Conservation (phyloP, 75 land plant genomes). For the Pseudotsuga menziesii region DNA sequence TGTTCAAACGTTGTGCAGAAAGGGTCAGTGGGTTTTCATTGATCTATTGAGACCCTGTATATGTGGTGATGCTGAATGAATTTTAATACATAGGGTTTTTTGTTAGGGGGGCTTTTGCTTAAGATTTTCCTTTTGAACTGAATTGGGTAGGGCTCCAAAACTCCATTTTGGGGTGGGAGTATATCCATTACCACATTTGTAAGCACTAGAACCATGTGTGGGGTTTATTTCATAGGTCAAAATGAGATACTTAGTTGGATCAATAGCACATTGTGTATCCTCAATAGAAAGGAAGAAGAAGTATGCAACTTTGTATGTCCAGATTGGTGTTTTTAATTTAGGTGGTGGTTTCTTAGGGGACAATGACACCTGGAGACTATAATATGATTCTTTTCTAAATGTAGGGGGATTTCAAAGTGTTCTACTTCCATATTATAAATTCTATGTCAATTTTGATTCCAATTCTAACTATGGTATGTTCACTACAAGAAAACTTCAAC, state of each 20-base stretch:
- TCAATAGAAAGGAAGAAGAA: slow-evolving; percentile 23
- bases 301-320: background rate
- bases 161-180: no score
- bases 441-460: slow-evolving; percentile 40
- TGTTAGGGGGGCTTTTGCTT: no score
- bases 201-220: slow-evolving; percentile 28
- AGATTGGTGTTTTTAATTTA: no score
- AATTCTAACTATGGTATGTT: slow-evolving; percentile 34
- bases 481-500: slow-evolving; percentile 31
- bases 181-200: background rate
- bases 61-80: no score
- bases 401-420: slow-evolving; percentile 87
- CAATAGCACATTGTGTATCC: slow-evolving; percentile 22
- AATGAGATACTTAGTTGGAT: slow-evolving; percentile 28
- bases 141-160: no score
- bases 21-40: no score
- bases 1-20: no score
- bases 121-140: no score
- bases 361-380: background rate
- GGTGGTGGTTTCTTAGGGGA: no score
- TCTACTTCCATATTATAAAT: slow-evolving; percentile 90
- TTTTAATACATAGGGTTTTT: no score
- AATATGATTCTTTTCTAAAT: background rate
- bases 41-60: no score
- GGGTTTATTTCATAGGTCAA: slow-evolving; percentile 28